Evolutionary conservation across 805 yeast species (phyloP), one percentile per base, ranked within the genome.

Genomic region (Cephaloascus albidus): DNA sequence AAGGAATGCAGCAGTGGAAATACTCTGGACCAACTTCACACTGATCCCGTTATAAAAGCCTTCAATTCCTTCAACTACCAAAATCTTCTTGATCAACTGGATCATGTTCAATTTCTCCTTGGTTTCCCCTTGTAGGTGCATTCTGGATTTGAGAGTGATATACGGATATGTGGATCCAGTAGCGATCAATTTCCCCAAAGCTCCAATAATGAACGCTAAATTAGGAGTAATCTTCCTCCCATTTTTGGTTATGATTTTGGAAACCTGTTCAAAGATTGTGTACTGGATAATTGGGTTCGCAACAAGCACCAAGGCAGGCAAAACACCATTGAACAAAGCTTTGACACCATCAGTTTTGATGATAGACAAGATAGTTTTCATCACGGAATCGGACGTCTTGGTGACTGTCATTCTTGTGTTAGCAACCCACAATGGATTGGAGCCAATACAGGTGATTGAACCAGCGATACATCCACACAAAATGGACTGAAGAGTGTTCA

Each of bases 401-500:
- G 60, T 55, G 38, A 89, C 87, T 49, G 94, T 85, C 74, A 82
- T 78, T 53, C 96, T 73, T 3, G 97, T 88, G 56, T 88, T 88
- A 35, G 94, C 93, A 35, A 88, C 95, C 97, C 97, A 88, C 48
- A 86, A 78, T 18, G 97, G 97, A 57, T 88, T 88, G 10, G 95
- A 80, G 10, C 80, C 70, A 17, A 84, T 64, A 37, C 88, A 84
- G 3, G 96, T 87, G 31, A 87, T 74, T 8, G 88, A 74, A 0
- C 97, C 96, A 2, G 96, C 95, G 52, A 85, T 68, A 1, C 93
- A 81, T 20, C 97, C 95, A 2, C 88, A 80, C 4, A 71, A 43
- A 50, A 87, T 81, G 39, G 86, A 74, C 59, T 86, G 88, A 3
- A 68, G 39, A 1, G 94, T 78, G 20, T 76, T 61, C 48, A 79